These are phyloP conservation scores for Penicillium malachiteum DNA, from an alignment of 495 filamentous ascomycete genomes.

Conservation along the genomic window DNA sequence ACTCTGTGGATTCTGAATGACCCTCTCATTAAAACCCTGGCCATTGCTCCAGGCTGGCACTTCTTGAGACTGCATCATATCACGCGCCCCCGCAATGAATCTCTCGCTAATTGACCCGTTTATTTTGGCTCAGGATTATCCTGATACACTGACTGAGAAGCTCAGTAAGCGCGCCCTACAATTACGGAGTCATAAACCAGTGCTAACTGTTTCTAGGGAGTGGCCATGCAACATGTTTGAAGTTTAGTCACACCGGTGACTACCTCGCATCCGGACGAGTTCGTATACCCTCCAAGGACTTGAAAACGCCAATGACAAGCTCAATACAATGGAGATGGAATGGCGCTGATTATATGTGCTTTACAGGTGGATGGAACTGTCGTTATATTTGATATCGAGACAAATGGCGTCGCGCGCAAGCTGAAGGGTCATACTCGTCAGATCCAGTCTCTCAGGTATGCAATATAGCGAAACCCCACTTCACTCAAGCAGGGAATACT, in stretches of 20 bases:
- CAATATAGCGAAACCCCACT: not conserved
- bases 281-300: slow-evolving; percentile 18
- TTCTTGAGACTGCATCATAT: no score
- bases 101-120: slow-evolving; percentile 76
- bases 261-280: slow-evolving; percentile 90
- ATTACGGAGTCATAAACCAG: not conserved
- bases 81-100: slow-evolving; percentile 58
- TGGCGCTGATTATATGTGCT: no score
- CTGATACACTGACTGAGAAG: slow-evolving; percentile 80
- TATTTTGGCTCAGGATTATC: slow-evolving; percentile 90
- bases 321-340: slow-evolving; percentile 1
- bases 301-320: not conserved
- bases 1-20: no score
- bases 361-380: slow-evolving; percentile 79
- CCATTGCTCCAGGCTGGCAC: not conserved
- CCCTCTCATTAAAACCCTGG: no score
- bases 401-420: slow-evolving; percentile 91
- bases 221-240: slow-evolving; percentile 67
- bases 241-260: slow-evolving; percentile 92
- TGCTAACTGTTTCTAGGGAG: slow-evolving; percentile 38
- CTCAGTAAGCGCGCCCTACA: slow-evolving; percentile 51
- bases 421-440: slow-evolving; percentile 86
- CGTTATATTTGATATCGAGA: slow-evolving; percentile 95
- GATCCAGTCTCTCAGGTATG: slow-evolving; percentile 74
- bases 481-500: slow-evolving; percentile 1